Evolutionary conservation across 208 protist genomes (phyloP).

Genomic region (Angomonas deanei): DNA sequence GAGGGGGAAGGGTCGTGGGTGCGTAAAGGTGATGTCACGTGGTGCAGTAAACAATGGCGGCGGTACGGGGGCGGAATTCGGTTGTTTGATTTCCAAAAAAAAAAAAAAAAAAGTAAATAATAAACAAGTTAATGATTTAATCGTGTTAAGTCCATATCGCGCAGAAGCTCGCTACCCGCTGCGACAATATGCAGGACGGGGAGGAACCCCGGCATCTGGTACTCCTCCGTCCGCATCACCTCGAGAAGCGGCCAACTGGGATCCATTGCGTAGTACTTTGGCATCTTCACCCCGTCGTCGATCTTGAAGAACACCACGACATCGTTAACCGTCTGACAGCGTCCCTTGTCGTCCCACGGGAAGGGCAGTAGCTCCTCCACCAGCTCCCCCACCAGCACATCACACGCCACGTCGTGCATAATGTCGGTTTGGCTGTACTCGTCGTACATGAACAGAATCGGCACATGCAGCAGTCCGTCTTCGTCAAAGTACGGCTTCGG

Average conservation of each 20-base stretch:
- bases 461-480: constrained; percentile 72
- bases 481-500: constrained; percentile 74
- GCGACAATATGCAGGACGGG: constrained; percentile 74
- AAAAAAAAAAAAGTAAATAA: constrained; percentile 7
- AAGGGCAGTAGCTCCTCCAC: constrained; percentile 82
- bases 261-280: constrained; percentile 69
- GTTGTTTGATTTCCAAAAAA: not conserved
- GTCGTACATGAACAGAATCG: constrained; percentile 93
- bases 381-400: constrained; percentile 52
- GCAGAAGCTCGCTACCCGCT: constrained; percentile 53
- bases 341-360: constrained; percentile 70
- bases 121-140: not conserved
- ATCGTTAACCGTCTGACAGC: constrained; percentile 47
- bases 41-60: too few species aligned
- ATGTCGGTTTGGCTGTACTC: constrained; percentile 91
- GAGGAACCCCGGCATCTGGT: constrained; percentile 67
- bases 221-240: constrained; percentile 71
- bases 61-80: too few species aligned
- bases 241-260: constrained; percentile 63
- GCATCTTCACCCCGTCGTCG: constrained; percentile 77
- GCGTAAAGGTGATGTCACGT: too few species aligned
- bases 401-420: constrained; percentile 85
- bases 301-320: constrained; percentile 82
- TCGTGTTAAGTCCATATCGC: constrained; percentile 8
- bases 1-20: too few species aligned